A percentile compares a stretch with the other conserved stretches of the same genome.
Evolutionary conservation across 2,329 filamentous ascomycete genomes (phyloP).

Genomic region (Colletotrichum higginsianum): DNA sequence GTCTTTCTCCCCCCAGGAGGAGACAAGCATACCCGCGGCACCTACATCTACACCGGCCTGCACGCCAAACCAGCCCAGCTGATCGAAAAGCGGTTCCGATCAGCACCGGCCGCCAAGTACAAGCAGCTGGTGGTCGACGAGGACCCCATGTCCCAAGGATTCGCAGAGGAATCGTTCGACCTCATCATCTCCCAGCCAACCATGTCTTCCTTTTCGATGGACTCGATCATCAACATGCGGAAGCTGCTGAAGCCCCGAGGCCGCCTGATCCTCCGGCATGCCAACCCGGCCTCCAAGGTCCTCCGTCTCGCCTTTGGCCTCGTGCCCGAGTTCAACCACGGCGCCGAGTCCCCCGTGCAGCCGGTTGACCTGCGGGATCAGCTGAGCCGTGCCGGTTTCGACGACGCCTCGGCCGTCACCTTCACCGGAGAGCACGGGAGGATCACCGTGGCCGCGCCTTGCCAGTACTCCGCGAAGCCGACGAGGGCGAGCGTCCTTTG

Average conservation of each 20-base stretch:
- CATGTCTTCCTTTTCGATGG: not conserved
- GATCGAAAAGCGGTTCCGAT: not conserved
- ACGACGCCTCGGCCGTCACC: not conserved
- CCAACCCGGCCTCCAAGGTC: constrained; percentile 21
- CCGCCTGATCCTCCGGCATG: constrained; percentile 1
- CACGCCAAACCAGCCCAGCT: constrained; percentile 41
- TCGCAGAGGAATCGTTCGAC: constrained; percentile 50
- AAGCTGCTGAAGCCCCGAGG: constrained; percentile 28
- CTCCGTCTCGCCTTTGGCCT: constrained; percentile 13
- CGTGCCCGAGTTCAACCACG: not conserved
- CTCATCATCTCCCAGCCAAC: not conserved
- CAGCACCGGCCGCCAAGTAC: not conserved
- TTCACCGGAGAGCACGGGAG: constrained; percentile 18
- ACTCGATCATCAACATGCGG: constrained; percentile 15
- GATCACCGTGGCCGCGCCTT: constrained; percentile 9
- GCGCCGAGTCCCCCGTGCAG: not conserved
- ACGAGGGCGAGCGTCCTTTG: constrained; percentile 22
- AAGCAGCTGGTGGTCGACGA: constrained; percentile 48
- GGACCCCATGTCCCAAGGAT: constrained; percentile 45
- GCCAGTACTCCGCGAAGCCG: not conserved
- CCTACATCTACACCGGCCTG: constrained; percentile 50
- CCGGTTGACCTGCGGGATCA: not conserved
- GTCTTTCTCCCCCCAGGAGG: not conserved
- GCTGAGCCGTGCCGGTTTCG: constrained; percentile 17
- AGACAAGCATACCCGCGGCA: not conserved